Evolutionary conservation across 306 rosid genomes (phyloP), one percentile per base, ranked within the genome.

Genomic region (Prunus davidiana): DNA sequence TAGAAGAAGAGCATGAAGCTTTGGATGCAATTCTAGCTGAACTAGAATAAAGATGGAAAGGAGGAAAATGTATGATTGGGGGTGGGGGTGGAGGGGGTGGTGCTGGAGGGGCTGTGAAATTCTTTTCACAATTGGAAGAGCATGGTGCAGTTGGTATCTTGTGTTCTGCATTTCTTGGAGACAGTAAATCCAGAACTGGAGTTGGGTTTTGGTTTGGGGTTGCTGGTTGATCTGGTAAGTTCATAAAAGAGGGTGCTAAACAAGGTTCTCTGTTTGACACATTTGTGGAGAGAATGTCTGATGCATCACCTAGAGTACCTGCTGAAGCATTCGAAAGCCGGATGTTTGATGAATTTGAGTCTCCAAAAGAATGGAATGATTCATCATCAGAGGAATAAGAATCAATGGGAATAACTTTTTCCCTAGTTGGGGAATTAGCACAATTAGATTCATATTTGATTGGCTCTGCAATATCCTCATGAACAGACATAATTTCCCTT

Each of bases 271-370:
- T 69, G 28, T 30, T 60, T 25, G 79, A 69, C 83, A 75, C 76
- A 74, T 82, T 82, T 51, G 86, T 82, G 55, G 90, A 75, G 70
- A 79, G 20, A 81, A 79, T 76, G 16, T 82, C 76, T 34, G 78
- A 65, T 43, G 82, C 76, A 52, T 85, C 96, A 28, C 84, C 41
- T 4, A 80, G 68, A 72, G 86, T 82, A 57, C 79, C 76, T 15
- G 72, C 85, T 2, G 98, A 95, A 71, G 96, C 97, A 84, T 89
- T 85, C 27, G 99, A 95, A 79, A 88, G 93, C 79, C 97, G 86
- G 16, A 75, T 20, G 54, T 75, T 89, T 38, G 93, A 88, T 8
- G 86, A 72, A 78, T 82, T 82, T n/a, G 98, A 89, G 78, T 92
- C 92, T 55, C 78, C 89, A 43, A 93, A 68, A 27, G 99, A 96